Conservation (phyloP, 192 early-diverging fungal species). For the Linnemannia schmuckeri region DNA sequence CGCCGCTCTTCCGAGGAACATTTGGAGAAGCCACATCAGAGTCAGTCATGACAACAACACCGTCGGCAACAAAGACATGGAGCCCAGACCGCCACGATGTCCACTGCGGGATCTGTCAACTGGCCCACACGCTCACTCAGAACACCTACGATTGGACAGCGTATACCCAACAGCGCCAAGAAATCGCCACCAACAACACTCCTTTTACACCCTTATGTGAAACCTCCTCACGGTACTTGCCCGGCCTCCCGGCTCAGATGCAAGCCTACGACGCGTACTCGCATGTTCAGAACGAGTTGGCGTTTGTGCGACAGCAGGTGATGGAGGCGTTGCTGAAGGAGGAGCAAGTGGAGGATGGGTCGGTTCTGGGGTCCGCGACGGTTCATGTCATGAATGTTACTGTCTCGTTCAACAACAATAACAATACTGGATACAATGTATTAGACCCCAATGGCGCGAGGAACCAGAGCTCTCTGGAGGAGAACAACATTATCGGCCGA, state of each 20-base stretch:
- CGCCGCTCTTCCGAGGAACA: conserved; percentile 1
- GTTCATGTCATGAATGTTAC: not conserved
- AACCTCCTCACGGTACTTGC: conserved; percentile 15
- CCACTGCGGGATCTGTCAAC: conserved; percentile 29
- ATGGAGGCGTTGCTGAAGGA: not conserved
- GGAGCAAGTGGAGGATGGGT: not conserved
- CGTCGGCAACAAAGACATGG: not conserved
- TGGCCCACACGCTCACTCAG: conserved; percentile 17
- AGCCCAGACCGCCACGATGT: conserved; percentile 15
- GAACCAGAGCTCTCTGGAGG: not conserved
- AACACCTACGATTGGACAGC: conserved; percentile 15
- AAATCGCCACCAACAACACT: not conserved
- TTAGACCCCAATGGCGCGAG: not conserved
- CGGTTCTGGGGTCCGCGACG: not conserved
- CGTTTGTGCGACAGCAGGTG: conserved; percentile 2
- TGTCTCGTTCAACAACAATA: not conserved
- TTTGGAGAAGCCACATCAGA: not conserved
- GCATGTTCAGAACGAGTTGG: conserved; percentile 1
- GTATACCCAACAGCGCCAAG: not conserved
- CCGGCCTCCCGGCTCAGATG: conserved; percentile 25
- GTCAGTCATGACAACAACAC: no score
- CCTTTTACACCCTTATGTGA: not conserved
- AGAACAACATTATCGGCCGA: not conserved
- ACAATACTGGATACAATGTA: not conserved
- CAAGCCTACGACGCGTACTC: conserved; percentile 24